Evolutionary conservation across 78 protist species (phyloP).

Genomic region (Speleostelium caveatum): DNA sequence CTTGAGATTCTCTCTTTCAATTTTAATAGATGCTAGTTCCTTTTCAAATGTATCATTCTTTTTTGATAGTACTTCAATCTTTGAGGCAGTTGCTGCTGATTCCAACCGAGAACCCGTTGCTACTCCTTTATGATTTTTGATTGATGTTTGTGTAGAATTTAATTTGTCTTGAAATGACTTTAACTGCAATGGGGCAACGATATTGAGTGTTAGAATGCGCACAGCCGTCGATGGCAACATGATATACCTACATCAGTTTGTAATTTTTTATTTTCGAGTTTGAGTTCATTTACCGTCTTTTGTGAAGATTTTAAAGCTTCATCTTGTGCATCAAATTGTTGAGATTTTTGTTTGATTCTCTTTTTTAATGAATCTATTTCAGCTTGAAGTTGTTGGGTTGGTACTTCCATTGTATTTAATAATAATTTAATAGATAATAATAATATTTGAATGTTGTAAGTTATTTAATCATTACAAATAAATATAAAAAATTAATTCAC

Average conservation of each 20-base stretch:
- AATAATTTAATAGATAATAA: too few species aligned
- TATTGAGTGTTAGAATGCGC: too few species aligned
- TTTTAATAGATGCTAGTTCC: not conserved
- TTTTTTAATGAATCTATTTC: not conserved
- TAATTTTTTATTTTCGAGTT: constrained; percentile 18
- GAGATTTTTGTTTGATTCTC: not conserved
- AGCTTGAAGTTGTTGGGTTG: not conserved
- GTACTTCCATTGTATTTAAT: not conserved
- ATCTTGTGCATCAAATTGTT: constrained; percentile 8
- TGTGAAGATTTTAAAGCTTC: not conserved
- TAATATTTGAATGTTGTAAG: not conserved
- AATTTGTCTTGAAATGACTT: too few species aligned
- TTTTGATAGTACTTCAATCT: not conserved
- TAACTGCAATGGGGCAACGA: too few species aligned
- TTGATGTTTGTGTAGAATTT: too few species aligned
- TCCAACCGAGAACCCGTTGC: not conserved
- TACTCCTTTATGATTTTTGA: not conserved
- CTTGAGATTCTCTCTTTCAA: not conserved
- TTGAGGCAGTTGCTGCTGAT: not conserved
- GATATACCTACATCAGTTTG: constrained; percentile 5
- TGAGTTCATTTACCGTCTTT: constrained; percentile 2
- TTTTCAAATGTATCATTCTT: not conserved
- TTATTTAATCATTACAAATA: not conserved
- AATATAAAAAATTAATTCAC: not conserved
- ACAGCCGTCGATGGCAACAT: not conserved